These are phyloP conservation scores for Ambrosiella cleistominuta DNA, from an alignment of 2,329 filamentous ascomycete species.

Conservation along the genomic window DNA sequence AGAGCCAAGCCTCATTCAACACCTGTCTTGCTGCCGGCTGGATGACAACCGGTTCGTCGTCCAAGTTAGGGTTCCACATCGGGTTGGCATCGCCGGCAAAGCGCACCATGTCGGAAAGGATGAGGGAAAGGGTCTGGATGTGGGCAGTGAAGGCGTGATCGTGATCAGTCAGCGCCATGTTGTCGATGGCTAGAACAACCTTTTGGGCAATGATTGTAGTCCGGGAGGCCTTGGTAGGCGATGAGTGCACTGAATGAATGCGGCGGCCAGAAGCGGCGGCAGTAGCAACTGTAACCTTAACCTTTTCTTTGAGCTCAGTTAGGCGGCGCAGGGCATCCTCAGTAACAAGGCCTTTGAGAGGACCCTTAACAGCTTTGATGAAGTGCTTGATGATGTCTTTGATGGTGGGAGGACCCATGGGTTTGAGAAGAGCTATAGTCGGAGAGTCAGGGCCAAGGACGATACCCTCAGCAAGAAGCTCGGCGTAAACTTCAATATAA, in stretches of 20 bases:
- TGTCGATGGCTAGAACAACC: conserved; percentile 61
- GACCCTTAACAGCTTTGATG: conserved; percentile 20
- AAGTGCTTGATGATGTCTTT: conserved; percentile 26
- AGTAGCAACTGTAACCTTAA: conserved; percentile 22
- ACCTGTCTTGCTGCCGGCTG: conserved; percentile 29
- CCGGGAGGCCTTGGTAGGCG: conserved; percentile 50
- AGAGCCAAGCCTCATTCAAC: conserved; percentile 58
- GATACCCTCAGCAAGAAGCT: conserved; percentile 40
- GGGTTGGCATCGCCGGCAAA: conserved; percentile 15
- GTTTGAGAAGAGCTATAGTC: conserved; percentile 40
- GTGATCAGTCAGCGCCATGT: conserved; percentile 49
- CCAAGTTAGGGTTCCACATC: background rate
- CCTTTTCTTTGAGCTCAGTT: conserved; percentile 17
- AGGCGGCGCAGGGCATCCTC: conserved; percentile 17
- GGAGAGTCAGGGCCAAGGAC: conserved; percentile 32
- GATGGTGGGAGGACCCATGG: conserved; percentile 36
- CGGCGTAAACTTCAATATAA: conserved; percentile 29
- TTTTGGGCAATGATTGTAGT: conserved; percentile 69
- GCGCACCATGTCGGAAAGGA: conserved; percentile 23
- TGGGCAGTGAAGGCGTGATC: conserved; percentile 54
- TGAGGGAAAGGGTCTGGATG: conserved; percentile 26
- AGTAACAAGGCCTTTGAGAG: conserved; percentile 21
- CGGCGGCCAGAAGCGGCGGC: conserved; percentile 23
- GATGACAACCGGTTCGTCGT: conserved; percentile 17
- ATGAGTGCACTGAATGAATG: conserved; percentile 43